phyloP scores from a whole-genome alignment of 2,329 filamentous ascomycete species.

The Colletotrichum falcatum region DNA sequence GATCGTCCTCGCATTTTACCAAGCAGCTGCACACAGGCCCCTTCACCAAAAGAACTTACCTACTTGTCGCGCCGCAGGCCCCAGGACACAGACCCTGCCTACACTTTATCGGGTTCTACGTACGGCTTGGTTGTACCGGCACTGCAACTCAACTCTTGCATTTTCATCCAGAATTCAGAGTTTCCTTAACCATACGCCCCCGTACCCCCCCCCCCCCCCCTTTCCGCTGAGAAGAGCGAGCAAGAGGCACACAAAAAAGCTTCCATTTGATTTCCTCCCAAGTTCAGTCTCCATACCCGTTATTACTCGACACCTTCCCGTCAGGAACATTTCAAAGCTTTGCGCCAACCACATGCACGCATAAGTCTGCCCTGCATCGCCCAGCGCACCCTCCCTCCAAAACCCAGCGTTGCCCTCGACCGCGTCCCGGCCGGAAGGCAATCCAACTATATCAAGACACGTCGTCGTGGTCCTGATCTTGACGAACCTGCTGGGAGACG shows the following conservation, averaged over 20 bases:
- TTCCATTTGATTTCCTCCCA: slow-evolving; percentile 39
- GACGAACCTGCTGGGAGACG: slow-evolving; percentile 51
- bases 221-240: slow-evolving; percentile 21
- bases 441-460: slow-evolving; percentile 73
- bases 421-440: slow-evolving; percentile 51
- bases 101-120: slow-evolving; percentile 32
- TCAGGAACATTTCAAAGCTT: slow-evolving; percentile 43
- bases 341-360: slow-evolving; percentile 65
- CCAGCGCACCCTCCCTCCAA: slow-evolving; percentile 54
- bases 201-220: slow-evolving; percentile 26
- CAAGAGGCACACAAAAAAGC: slow-evolving; percentile 32
- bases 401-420: slow-evolving; percentile 46
- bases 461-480: slow-evolving; percentile 63
- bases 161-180: slow-evolving; percentile 38
- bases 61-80: slow-evolving; percentile 29
- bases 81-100: slow-evolving; percentile 37
- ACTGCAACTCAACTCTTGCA: slow-evolving; percentile 40
- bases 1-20: slow-evolving; percentile 26
- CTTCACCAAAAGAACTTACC: slow-evolving; percentile 30
- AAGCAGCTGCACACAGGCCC: slow-evolving; percentile 32
- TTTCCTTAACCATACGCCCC: slow-evolving; percentile 38
- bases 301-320: slow-evolving; percentile 36
- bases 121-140: slow-evolving; percentile 39
- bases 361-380: slow-evolving; percentile 58
- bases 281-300: slow-evolving; percentile 17